phyloP scores from a whole-genome alignment of 176 grass and related monocot species.

The Thalia dealbata region DNA sequence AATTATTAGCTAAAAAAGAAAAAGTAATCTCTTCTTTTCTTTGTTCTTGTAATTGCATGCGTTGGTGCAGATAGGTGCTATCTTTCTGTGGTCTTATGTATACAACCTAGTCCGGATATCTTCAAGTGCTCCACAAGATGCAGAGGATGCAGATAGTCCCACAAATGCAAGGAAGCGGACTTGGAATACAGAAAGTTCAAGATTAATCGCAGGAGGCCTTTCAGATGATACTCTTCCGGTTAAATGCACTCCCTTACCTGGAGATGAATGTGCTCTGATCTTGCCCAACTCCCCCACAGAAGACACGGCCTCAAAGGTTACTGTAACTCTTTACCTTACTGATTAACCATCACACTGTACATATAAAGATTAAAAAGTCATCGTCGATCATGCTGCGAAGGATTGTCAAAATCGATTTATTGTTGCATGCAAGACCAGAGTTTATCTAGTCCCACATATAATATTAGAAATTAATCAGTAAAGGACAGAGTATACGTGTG shows the following conservation, averaged over 20 bases:
- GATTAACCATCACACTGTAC: neutral
- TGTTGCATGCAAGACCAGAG: too few relatives aligned
- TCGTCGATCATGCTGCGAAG: too few relatives aligned
- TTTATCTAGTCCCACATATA: too few relatives aligned
- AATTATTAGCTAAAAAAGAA: too few relatives aligned
- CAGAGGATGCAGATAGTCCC: neutral
- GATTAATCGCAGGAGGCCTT: constrained; percentile 5
- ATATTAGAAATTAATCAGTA: too few relatives aligned
- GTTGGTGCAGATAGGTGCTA: constrained; percentile 56
- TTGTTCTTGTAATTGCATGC: too few relatives aligned
- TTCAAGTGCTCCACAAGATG: constrained; percentile 27
- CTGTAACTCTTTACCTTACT: too few relatives aligned
- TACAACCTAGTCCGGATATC: constrained; percentile 58
- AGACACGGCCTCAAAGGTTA: neutral
- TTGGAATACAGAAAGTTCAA: neutral
- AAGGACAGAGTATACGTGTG: too few relatives aligned
- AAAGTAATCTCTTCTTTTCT: neutral
- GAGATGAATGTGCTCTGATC: constrained; percentile 15
- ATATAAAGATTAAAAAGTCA: neutral
- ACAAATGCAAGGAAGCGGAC: constrained; percentile 14
- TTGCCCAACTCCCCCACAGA: constrained; percentile 2
- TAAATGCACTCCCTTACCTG: neutral
- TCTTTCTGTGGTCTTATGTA: constrained; percentile 59
- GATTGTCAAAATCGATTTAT: too few relatives aligned
- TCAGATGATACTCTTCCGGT: neutral